Evolutionary conservation across 2,329 filamentous ascomycete species (phyloP).

Genomic region (Helminthosporium solani): DNA sequence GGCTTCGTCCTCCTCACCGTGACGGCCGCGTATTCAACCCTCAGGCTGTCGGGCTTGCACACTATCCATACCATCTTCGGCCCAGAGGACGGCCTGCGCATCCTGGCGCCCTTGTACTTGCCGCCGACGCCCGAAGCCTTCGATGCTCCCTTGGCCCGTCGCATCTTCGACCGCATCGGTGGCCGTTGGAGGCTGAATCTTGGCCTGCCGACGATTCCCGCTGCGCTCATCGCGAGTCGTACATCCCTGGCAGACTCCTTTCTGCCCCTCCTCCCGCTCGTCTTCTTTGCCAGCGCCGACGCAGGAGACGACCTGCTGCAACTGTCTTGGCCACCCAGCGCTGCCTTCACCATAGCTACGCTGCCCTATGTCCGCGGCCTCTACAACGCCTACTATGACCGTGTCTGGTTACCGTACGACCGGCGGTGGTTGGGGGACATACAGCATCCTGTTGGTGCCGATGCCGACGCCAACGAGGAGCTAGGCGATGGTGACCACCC

Average conservation of each 20-base stretch:
- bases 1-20: slow-evolving; percentile 59
- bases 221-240: slow-evolving; percentile 67
- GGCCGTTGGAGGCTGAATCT: slow-evolving; percentile 56
- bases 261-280: slow-evolving; percentile 62
- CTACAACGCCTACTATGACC: slow-evolving; percentile 64
- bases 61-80: slow-evolving; percentile 68
- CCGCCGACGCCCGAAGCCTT: slow-evolving; percentile 32
- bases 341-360: slow-evolving; percentile 64
- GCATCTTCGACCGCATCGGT: slow-evolving; percentile 29
- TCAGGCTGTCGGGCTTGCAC: slow-evolving; percentile 60
- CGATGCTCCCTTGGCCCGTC: slow-evolving; percentile 35
- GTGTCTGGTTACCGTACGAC: slow-evolving; percentile 58
- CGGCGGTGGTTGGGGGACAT: slow-evolving; percentile 63
- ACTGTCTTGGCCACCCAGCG: slow-evolving; percentile 66
- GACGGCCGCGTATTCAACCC: slow-evolving; percentile 45
- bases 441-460: slow-evolving; percentile 54
- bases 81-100: slow-evolving; percentile 57
- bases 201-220: slow-evolving; percentile 67
- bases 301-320: slow-evolving; percentile 50
- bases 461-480: slow-evolving; percentile 19
- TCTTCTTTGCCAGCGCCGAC: slow-evolving; percentile 59
- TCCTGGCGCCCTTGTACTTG: slow-evolving; percentile 49
- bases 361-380: slow-evolving; percentile 65
- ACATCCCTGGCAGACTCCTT: slow-evolving; percentile 64
- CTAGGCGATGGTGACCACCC: slow-evolving; percentile 13